Evolutionary conservation across 2,329 filamentous ascomycete species (phyloP).

Genomic region (Rhynchosporium agropyri): DNA sequence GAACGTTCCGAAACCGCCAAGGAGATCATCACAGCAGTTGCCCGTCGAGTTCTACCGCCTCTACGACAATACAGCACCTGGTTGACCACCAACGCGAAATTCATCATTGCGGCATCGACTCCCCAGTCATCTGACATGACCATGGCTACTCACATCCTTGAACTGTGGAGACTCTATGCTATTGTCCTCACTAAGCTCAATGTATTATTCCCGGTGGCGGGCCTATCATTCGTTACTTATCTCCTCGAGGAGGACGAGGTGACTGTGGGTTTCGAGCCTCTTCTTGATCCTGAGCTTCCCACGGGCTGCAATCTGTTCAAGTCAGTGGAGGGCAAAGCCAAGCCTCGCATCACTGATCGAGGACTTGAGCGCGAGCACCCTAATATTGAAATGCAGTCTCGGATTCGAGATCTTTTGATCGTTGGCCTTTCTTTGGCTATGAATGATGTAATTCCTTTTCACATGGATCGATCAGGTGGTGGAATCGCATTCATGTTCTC

Average conservation of each 20-base stretch:
- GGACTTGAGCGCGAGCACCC: conserved; percentile 55
- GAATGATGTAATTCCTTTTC: conserved; percentile 45
- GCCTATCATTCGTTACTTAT: conserved; percentile 60
- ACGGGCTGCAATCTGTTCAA: conserved; percentile 54
- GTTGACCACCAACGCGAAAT: conserved; percentile 58
- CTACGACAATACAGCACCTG: conserved; percentile 70
- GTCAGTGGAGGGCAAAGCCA: conserved; percentile 46
- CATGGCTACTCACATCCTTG: conserved; percentile 57
- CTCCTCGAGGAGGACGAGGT: conserved; percentile 70
- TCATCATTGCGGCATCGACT: conserved; percentile 53
- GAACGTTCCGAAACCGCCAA: conserved; percentile 34
- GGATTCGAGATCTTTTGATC: conserved; percentile 63
- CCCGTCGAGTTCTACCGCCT: conserved; percentile 63
- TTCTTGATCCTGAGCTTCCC: conserved; percentile 52
- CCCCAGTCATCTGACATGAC: conserved; percentile 47
- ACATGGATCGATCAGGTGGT: conserved; percentile 46
- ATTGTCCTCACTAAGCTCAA: conserved; percentile 61
- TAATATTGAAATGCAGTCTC: conserved; percentile 67
- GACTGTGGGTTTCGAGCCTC: conserved; percentile 65
- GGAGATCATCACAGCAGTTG: conserved; percentile 59
- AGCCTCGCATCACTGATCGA: conserved; percentile 51
- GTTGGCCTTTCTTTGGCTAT: conserved; percentile 62
- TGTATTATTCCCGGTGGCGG: conserved; percentile 59
- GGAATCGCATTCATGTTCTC: conserved; percentile 51
- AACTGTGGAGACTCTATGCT: conserved; percentile 69